Percentiles rank a stretch among this genome's conserved stretches.
Evolutionary conservation across 2,329 filamentous ascomycete genomes (phyloP).

Genomic region (Byssoonygena ceratinophila): DNA sequence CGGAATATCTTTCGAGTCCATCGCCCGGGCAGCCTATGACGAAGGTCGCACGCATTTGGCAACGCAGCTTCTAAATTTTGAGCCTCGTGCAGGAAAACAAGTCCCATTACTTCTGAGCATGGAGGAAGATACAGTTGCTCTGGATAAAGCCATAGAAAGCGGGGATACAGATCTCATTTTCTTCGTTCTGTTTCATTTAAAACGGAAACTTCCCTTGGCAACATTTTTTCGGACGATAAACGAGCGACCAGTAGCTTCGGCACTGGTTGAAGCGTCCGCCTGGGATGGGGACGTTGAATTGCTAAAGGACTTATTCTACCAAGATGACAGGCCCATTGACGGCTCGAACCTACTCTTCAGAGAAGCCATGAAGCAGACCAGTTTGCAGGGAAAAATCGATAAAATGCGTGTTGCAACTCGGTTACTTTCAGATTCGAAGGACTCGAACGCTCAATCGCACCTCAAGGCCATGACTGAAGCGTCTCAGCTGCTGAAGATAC

Average conservation of each 20-base stretch:
- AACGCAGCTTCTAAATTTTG: constrained; percentile 82
- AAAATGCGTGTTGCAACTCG: constrained; percentile 82
- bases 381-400: constrained; percentile 60
- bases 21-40: constrained; percentile 85
- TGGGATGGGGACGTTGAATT: constrained; percentile 66
- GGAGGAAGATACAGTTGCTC: constrained; percentile 87
- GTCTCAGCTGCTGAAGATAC: constrained; percentile 66
- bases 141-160: constrained; percentile 93
- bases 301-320: constrained; percentile 93
- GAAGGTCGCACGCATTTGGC: constrained; percentile 83
- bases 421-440: constrained; percentile 71
- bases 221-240: constrained; percentile 90
- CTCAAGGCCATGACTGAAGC: constrained; percentile 69
- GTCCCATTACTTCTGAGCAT: constrained; percentile 86
- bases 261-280: constrained; percentile 78
- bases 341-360: constrained; percentile 77
- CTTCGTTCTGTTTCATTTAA: constrained; percentile 75
- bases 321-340: constrained; percentile 83
- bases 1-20: constrained; percentile 90
- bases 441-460: constrained; percentile 56
- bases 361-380: constrained; percentile 66
- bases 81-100: constrained; percentile 88
- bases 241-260: constrained; percentile 69
- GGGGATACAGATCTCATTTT: constrained; percentile 90
- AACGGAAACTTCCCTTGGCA: constrained; percentile 79